Evolutionary conservation across 2,329 filamentous ascomycete genomes (phyloP).

Genomic region (Alternaria alternata): DNA sequence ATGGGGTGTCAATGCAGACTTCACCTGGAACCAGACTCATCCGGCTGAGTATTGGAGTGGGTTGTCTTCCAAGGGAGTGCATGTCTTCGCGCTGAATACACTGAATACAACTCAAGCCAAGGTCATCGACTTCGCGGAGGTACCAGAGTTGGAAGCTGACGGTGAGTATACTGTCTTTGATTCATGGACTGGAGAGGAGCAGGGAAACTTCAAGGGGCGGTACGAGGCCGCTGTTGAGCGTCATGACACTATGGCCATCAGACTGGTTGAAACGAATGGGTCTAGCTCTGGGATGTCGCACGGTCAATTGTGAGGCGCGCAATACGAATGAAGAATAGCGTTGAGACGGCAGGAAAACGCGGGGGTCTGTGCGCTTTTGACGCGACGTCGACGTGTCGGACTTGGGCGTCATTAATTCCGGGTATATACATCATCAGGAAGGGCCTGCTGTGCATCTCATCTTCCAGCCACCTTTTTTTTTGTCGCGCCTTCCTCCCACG

Average conservation of each 20-base stretch:
- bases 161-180: conserved; percentile 26
- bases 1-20: conserved; percentile 61
- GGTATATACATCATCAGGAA: neutral
- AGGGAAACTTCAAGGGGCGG: conserved; percentile 6
- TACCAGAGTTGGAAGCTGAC: conserved; percentile 26
- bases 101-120: conserved; percentile 21
- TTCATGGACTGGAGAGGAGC: conserved; percentile 29
- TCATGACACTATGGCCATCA: conserved; percentile 8
- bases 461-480: neutral
- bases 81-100: conserved; percentile 42
- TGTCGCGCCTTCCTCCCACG: neutral
- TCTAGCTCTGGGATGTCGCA: neutral
- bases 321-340: neutral
- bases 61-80: conserved; percentile 27
- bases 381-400: neutral
- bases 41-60: conserved; percentile 43
- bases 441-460: neutral
- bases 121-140: conserved; percentile 27
- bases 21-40: conserved; percentile 56
- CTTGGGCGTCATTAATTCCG: neutral
- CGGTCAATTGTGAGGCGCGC: neutral
- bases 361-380: neutral
- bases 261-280: neutral
- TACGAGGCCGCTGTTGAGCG: conserved; percentile 2
- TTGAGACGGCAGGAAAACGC: neutral